These are phyloP conservation scores for Alloteropsis angusta DNA, from an alignment of 202 grass and related monocot genomes.

Conservation along the genomic window DNA sequence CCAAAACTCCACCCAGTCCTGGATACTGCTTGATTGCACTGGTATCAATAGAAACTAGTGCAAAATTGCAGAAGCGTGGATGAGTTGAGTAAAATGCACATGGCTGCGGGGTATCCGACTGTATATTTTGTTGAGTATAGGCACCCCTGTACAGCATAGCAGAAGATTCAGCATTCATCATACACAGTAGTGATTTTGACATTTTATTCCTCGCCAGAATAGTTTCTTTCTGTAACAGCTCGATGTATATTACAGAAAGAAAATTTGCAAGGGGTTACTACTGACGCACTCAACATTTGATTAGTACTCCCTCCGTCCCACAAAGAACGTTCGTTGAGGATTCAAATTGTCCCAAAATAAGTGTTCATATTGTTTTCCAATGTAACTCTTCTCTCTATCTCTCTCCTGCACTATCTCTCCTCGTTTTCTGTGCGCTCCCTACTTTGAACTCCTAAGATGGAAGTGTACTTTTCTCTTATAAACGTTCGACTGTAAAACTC, in stretches of 20 bases:
- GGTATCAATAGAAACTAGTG: not conserved
- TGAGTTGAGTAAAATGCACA: not conserved
- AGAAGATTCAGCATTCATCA: constrained; percentile 5
- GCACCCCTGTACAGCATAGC: constrained; percentile 32
- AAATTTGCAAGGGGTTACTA: not conserved
- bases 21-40: not conserved
- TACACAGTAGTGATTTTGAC: constrained; percentile 26
- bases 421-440: no score
- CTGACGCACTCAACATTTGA: not conserved
- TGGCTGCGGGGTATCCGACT: not conserved
- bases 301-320: no score
- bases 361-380: no score
- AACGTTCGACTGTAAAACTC: not conserved
- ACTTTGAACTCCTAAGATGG: no score
- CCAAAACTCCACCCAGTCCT: not conserved
- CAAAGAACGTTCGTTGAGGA: no score
- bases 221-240: constrained; percentile 19
- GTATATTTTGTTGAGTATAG: constrained; percentile 29
- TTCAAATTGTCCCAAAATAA: no score
- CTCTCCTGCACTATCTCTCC: no score
- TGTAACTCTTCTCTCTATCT: no score
- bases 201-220: not conserved
- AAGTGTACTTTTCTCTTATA: not conserved
- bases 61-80: not conserved
- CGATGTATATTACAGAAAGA: constrained; percentile 2